Percentiles rank a stretch among this genome's conserved stretches.
Conservation (phyloP, 352 stramenopile genomes). For the Globisporangium takayamanum region DNA sequence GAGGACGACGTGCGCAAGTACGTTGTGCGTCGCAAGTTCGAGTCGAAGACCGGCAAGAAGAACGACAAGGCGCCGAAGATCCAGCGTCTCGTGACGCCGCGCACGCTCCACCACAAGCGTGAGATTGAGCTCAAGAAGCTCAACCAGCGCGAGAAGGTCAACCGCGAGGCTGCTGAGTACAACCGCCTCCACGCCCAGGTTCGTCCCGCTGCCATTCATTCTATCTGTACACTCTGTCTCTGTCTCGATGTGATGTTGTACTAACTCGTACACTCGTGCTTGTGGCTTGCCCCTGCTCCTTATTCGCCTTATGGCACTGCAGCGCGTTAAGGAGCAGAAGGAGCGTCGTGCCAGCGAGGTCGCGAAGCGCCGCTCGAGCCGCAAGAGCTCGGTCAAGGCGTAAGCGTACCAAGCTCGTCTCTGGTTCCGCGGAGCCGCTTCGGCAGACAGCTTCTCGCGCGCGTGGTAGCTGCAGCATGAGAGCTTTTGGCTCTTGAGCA, state of each 20-base stretch:
- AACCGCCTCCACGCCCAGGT: conserved; percentile 95
- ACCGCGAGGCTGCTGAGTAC: conserved; percentile 95
- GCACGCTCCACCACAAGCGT: conserved; percentile 95
- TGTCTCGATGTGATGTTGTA: conserved; percentile 1
- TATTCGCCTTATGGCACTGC: conserved; percentile 93
- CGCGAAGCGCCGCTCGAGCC: conserved; percentile 97
- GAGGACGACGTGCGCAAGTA: conserved; percentile 99
- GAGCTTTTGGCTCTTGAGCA: not conserved
- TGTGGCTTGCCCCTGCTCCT: conserved; percentile 72
- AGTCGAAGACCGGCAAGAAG: conserved; percentile 98
- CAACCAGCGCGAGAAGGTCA: conserved; percentile 87
- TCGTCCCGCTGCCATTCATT: conserved; percentile 16
- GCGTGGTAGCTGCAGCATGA: not conserved
- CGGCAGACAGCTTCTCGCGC: conserved; percentile 1
- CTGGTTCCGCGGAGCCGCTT: not conserved
- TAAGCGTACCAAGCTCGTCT: conserved; percentile 30
- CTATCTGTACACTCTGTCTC: not conserved
- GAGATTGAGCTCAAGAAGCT: conserved; percentile 84
- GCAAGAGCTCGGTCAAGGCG: conserved; percentile 91
- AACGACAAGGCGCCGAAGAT: conserved; percentile 99
- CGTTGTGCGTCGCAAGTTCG: conserved; percentile 98
- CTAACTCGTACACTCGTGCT: conserved; percentile 41
- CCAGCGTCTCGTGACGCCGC: conserved; percentile 98
- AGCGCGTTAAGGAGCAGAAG: conserved; percentile 98
- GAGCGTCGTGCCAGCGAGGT: conserved; percentile 96